Conservation (phyloP, 768 basidiomycete genomes). For the Agaricus blazei region DNA sequence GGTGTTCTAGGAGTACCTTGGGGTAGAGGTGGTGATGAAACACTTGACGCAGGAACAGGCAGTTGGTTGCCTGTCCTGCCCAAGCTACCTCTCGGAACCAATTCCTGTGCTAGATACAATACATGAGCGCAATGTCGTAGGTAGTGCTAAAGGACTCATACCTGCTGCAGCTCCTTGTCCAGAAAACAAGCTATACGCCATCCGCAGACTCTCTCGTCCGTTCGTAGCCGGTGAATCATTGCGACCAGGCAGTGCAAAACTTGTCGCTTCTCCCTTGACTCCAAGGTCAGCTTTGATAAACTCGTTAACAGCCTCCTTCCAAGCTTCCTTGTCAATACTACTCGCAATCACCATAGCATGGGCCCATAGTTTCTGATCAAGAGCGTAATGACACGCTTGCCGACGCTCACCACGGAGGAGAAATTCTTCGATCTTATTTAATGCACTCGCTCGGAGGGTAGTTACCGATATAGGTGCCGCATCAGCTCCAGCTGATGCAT, state of each 20-base stretch:
- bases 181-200: conserved; percentile 79
- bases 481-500: conserved; percentile 17
- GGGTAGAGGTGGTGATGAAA: conserved; percentile 22
- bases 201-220: conserved; percentile 69
- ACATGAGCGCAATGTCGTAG: conserved; percentile 5
- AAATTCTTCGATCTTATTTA: conserved; percentile 76
- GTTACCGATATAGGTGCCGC: conserved; percentile 56
- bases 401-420: conserved; percentile 81
- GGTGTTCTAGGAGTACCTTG: conserved; percentile 55
- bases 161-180: conserved; percentile 78
- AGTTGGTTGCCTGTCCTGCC: conserved; percentile 34
- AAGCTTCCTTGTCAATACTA: conserved; percentile 87
- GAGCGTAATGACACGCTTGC: conserved; percentile 83
- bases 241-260: conserved; percentile 13
- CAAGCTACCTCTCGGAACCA: conserved; percentile 55
- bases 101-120: conserved; percentile 58
- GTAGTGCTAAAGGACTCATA: conserved; percentile 29
- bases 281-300: conserved; percentile 79
- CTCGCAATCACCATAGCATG: conserved; percentile 95
- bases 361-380: conserved; percentile 88
- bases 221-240: conserved; percentile 21
- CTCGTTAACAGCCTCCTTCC: conserved; percentile 86
- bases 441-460: conserved; percentile 52
- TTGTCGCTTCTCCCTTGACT: conserved; percentile 21
- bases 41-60: conserved; percentile 26